Percentiles rank a stretch among this genome's conserved stretches.
Evolutionary conservation across 2,329 filamentous ascomycete species (phyloP).

Genomic region (Arthrobotrys iridis): DNA sequence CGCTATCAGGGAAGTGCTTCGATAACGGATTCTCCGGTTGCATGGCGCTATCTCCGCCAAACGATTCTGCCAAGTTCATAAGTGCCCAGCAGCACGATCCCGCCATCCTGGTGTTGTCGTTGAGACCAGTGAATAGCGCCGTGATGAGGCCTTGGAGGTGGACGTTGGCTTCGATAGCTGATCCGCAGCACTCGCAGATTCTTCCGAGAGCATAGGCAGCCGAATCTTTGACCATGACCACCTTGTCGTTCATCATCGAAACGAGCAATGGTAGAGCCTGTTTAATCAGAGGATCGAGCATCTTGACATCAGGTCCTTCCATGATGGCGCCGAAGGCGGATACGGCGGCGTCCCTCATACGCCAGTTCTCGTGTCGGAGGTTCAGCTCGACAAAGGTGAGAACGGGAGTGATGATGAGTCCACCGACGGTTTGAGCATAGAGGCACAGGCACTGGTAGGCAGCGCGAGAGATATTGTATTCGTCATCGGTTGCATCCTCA

Average conservation of each 20-base stretch:
- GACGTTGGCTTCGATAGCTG: slow-evolving; percentile 83
- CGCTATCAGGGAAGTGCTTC: slow-evolving; percentile 90
- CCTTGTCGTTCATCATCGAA: slow-evolving; percentile 87
- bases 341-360: slow-evolving; percentile 91
- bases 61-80: slow-evolving; percentile 97
- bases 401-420: slow-evolving; percentile 84
- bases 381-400: slow-evolving; percentile 91
- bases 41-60: slow-evolving; percentile 73
- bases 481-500: slow-evolving; percentile 93
- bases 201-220: slow-evolving; percentile 95
- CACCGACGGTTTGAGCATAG: slow-evolving; percentile 89
- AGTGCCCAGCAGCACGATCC: slow-evolving; percentile 98
- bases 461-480: slow-evolving; percentile 95
- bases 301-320: slow-evolving; percentile 94
- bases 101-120: slow-evolving; percentile 94
- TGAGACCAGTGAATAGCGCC: slow-evolving; percentile 87
- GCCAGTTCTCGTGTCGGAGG: slow-evolving; percentile 91
- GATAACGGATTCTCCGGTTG: slow-evolving; percentile 80
- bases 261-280: slow-evolving; percentile 93
- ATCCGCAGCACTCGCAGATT: slow-evolving; percentile 91
- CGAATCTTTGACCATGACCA: slow-evolving; percentile 91
- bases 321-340: slow-evolving; percentile 98
- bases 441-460: slow-evolving; percentile 96
- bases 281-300: slow-evolving; percentile 92
- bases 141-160: slow-evolving; percentile 87